phyloP scores from a whole-genome alignment of 2,329 filamentous ascomycete species.

The Mycosphaerella sp. region DNA sequence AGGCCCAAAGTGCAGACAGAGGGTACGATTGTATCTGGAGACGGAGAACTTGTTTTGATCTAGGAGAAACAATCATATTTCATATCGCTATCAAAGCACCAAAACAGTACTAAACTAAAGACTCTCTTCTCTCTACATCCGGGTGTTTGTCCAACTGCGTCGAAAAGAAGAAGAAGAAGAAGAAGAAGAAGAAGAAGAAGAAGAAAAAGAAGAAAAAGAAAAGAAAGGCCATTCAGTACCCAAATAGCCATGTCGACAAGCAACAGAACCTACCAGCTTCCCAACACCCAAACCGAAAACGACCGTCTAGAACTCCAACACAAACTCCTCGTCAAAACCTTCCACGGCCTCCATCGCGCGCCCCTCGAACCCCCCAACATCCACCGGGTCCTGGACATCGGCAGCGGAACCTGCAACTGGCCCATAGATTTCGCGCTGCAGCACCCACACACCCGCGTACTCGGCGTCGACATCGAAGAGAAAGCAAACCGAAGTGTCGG shows the following conservation, averaged over 20 bases:
- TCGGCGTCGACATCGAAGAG: neutral
- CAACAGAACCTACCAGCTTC: neutral
- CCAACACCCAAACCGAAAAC: neutral
- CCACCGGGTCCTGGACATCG: conserved; percentile 3
- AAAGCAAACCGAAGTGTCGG: neutral
- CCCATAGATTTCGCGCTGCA: conserved; percentile 1
- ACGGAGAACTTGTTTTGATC: no score
- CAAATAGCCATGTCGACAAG: neutral
- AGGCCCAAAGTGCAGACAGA: no score
- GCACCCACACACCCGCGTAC: neutral
- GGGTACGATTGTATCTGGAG: no score
- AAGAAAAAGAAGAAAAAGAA: neutral
- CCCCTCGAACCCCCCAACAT: neutral
- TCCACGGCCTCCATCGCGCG: conserved; percentile 2
- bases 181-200: no score
- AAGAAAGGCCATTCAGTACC: no score
- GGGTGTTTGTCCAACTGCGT: no score
- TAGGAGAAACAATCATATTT: no score
- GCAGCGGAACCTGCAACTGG: conserved; percentile 8
- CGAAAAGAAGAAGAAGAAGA: no score
- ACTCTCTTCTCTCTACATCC: no score
- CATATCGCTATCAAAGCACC: no score
- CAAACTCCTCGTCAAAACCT: conserved; percentile 1
- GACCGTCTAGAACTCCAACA: conserved; percentile 8
- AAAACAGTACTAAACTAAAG: no score